Conservation (phyloP, 2,329 filamentous ascomycete species). For the Fusarium agapanthi region DNA sequence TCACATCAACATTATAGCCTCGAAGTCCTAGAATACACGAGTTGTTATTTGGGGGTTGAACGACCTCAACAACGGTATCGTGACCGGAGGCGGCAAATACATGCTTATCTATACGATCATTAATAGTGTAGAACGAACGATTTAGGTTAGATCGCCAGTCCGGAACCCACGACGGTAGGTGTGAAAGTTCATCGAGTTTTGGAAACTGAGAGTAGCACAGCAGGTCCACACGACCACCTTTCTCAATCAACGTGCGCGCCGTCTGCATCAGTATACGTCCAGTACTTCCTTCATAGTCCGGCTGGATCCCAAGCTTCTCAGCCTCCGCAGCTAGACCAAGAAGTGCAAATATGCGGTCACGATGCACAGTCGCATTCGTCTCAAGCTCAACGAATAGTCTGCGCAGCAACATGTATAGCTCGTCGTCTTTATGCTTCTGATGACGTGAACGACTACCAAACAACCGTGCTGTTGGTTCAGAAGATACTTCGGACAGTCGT, state of each 20-base stretch:
- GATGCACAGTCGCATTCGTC: neutral
- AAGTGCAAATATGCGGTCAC: neutral
- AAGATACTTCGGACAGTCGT: neutral
- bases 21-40: neutral
- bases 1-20: neutral
- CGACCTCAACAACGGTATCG: fast-evolving
- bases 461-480: neutral
- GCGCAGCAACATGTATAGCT: neutral
- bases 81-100: neutral
- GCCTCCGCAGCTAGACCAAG: neutral
- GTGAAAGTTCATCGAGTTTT: neutral
- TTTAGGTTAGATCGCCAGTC: neutral
- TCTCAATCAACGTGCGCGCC: neutral
- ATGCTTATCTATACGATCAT: neutral
- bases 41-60: fast-evolving
- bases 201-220: neutral
- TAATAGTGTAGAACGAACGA: neutral
- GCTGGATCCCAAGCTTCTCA: neutral
- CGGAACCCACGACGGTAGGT: neutral
- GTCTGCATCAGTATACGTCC: neutral
- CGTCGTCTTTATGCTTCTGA: neutral
- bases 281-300: neutral
- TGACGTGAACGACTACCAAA: neutral
- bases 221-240: fast-evolving
- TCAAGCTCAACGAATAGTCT: neutral